These are phyloP conservation scores for Corymbia calophylla DNA, from an alignment of 441 rosid genomes.

Conservation along the genomic window DNA sequence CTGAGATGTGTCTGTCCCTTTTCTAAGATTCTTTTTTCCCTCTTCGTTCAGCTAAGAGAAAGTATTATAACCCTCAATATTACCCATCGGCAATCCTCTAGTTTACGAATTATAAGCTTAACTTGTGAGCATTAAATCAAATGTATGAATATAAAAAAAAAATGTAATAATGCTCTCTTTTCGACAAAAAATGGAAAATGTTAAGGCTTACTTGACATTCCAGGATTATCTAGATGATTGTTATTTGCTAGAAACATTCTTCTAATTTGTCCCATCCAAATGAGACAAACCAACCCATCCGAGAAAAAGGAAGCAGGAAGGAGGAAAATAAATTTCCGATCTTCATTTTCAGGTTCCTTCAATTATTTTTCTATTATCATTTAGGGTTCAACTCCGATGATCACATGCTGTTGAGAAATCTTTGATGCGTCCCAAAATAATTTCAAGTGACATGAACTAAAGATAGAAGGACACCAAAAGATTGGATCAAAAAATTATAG, in stretches of 20 bases:
- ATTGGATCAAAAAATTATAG: no score
- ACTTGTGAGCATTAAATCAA: no score
- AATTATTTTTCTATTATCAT: no score
- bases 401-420: not conserved
- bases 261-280: not conserved
- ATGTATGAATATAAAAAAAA: no score
- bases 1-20: not conserved
- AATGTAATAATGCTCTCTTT: no score
- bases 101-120: not conserved
- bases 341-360: no score
- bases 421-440: not conserved
- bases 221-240: no score
- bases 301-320: not conserved
- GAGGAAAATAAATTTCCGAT: not conserved
- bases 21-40: not conserved
- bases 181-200: no score
- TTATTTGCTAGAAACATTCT: no score
- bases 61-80: not conserved
- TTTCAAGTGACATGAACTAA: not conserved
- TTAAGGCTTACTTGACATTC: no score
- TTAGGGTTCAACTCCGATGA: not conserved
- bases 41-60: not conserved
- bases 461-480: no score
- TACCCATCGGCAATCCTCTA: not conserved
- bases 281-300: not conserved